These are phyloP conservation scores for Lachnum nothofagi DNA, from an alignment of 2,329 filamentous ascomycete genomes.

Conservation along the genomic window DNA sequence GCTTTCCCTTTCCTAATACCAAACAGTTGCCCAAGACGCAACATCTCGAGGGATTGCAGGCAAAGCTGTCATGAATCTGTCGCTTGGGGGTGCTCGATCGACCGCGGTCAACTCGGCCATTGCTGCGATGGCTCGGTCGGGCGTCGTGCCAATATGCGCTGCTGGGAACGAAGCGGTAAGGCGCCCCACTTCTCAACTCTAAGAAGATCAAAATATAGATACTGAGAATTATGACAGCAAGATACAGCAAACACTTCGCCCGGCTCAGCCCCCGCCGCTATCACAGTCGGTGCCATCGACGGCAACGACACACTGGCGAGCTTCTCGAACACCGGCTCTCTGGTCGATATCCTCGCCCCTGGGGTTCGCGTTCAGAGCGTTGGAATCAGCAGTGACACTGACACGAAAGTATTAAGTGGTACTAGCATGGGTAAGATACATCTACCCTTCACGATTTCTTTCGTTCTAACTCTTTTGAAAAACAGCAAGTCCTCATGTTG, in stretches of 20 bases:
- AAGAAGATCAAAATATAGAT: not conserved
- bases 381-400: constrained; percentile 39
- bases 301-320: constrained; percentile 35
- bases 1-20: not conserved
- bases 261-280: constrained; percentile 42
- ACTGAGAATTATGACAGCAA: constrained; percentile 2
- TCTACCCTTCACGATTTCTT: not conserved
- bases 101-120: constrained; percentile 28
- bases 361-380: constrained; percentile 44
- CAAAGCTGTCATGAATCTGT: constrained; percentile 36
- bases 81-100: constrained; percentile 29
- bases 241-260: constrained; percentile 42
- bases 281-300: constrained; percentile 49
- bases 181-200: not conserved
- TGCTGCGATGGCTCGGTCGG: constrained; percentile 27
- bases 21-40: constrained; percentile 2
- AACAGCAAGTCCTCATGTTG: constrained; percentile 60
- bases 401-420: constrained; percentile 48
- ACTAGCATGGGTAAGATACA: constrained; percentile 49
- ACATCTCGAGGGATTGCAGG: constrained; percentile 28
- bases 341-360: constrained; percentile 49
- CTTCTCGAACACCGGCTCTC: constrained; percentile 48
- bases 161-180: constrained; percentile 45
- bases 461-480: not conserved
- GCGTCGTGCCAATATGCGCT: constrained; percentile 49